Conservation (phyloP, 2,329 filamentous ascomycete species). For the Bertia moriformis region DNA sequence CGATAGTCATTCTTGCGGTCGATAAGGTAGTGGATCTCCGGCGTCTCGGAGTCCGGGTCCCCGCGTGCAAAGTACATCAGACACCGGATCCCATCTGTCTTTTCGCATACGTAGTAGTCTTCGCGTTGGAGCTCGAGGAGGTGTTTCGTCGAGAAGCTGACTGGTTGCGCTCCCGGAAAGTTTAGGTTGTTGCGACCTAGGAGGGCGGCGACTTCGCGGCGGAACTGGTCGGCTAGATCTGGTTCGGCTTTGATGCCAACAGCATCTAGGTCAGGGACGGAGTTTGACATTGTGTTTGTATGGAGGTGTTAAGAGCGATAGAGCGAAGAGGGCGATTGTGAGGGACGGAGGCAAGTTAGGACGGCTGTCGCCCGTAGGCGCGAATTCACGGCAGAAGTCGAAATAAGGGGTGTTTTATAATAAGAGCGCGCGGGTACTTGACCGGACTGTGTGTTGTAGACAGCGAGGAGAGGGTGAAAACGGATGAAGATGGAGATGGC, state of each 20-base stretch:
- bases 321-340: too few relatives aligned
- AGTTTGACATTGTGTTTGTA: not conserved
- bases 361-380: not conserved
- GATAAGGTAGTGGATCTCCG: conserved; percentile 48
- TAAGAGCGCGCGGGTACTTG: too few relatives aligned
- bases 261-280: conserved; percentile 6
- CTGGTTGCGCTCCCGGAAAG: conserved; percentile 53
- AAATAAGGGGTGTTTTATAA: too few relatives aligned
- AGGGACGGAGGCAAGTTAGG: too few relatives aligned
- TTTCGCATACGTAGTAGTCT: conserved; percentile 59
- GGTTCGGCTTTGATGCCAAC: conserved; percentile 27
- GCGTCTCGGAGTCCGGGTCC: conserved; percentile 16
- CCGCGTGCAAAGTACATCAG: conserved; percentile 44
- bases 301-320: too few relatives aligned
- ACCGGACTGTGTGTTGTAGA: too few relatives aligned
- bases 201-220: conserved; percentile 35
- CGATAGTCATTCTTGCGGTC: conserved; percentile 61
- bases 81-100: conserved; percentile 54
- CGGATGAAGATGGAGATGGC: too few relatives aligned
- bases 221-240: conserved; percentile 28
- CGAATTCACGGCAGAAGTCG: too few relatives aligned
- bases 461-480: too few relatives aligned
- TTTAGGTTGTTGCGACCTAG: conserved; percentile 35
- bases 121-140: conserved; percentile 40
- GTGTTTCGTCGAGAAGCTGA: conserved; percentile 48